Evolutionary conservation across 2,329 filamentous ascomycete species (phyloP).

Genomic region (Colletotrichum incanum): DNA sequence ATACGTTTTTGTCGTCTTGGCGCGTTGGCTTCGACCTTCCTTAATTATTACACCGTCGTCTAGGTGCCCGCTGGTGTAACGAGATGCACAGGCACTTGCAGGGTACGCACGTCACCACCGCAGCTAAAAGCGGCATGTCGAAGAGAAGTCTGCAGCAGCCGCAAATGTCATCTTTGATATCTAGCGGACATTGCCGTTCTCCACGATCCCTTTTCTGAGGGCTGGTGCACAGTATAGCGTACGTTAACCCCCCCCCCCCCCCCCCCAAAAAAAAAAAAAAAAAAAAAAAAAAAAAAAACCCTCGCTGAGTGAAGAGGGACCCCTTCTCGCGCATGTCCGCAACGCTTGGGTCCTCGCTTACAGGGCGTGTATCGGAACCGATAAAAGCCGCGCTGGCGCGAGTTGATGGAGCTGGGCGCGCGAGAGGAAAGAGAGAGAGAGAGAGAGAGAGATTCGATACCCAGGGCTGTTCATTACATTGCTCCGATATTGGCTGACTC

Average conservation of each 20-base stretch:
- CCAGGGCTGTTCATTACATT: too few species aligned
- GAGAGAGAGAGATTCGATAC: too few species aligned
- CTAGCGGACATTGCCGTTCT: slow-evolving; percentile 12
- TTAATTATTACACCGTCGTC: not conserved
- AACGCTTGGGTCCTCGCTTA: not conserved
- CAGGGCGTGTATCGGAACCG: not conserved
- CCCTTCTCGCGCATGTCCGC: not conserved
- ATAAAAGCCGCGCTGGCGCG: slow-evolving; percentile 10
- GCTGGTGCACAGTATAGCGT: not conserved
- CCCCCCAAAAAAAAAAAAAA: too few species aligned
- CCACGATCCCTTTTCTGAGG: not conserved
- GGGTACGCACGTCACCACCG: slow-evolving; percentile 2
- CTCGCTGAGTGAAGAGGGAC: not conserved
- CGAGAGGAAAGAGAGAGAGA: too few species aligned
- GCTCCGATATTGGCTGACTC: not conserved
- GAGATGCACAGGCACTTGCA: slow-evolving; percentile 4
- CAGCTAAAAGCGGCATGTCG: slow-evolving; percentile 5
- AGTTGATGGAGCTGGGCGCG: not conserved
- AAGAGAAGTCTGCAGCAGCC: not conserved
- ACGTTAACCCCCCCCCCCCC: too few species aligned
- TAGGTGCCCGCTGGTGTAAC: slow-evolving; percentile 16
- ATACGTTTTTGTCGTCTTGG: slow-evolving; percentile 28
- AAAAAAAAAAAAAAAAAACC: too few species aligned
- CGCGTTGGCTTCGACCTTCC: slow-evolving; percentile 35
- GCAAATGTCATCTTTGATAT: not conserved